These are phyloP conservation scores for Epichloe sp. DNA, from an alignment of 2,329 filamentous ascomycete species.

Conservation along the genomic window DNA sequence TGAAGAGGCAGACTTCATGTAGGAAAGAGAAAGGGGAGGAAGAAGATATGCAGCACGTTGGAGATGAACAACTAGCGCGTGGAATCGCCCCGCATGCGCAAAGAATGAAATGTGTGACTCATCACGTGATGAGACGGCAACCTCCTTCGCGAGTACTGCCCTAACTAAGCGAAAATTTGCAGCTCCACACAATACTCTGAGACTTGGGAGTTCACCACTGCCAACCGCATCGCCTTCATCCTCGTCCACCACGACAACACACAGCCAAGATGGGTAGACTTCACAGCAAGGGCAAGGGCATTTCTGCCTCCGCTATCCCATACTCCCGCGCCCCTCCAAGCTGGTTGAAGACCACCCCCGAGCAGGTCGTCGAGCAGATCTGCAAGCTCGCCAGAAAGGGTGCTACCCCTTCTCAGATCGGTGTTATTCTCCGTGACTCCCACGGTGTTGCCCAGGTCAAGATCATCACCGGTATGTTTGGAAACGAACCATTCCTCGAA, in stretches of 20 bases:
- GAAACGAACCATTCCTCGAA: no score
- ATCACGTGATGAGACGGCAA: not conserved
- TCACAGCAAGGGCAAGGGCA: slow-evolving; percentile 99
- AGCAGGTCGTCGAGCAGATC: slow-evolving; percentile 98
- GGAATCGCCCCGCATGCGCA: not conserved
- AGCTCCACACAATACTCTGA: slow-evolving; percentile 26
- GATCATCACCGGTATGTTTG: slow-evolving; percentile 76
- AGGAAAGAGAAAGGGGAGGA: not conserved
- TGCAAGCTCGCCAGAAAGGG: slow-evolving; percentile 98
- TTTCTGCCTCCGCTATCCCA: slow-evolving; percentile 86
- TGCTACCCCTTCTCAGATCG: slow-evolving; percentile 95
- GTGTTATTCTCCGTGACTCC: slow-evolving; percentile 94
- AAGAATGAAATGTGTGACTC: no score
- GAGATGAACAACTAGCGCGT: not conserved
- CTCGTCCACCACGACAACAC: slow-evolving; percentile 24
- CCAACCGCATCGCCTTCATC: slow-evolving; percentile 17
- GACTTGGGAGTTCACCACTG: slow-evolving; percentile 15
- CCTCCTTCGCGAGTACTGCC: slow-evolving; percentile 16
- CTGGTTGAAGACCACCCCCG: slow-evolving; percentile 98
- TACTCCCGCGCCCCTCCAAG: slow-evolving; percentile 88
- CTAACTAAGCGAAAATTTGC: slow-evolving; percentile 34
- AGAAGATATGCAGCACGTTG: not conserved
- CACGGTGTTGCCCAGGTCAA: slow-evolving; percentile 98
- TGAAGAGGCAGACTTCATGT: not conserved
- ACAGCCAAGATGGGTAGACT: slow-evolving; percentile 77